Evolutionary conservation across 2,329 filamentous ascomycete genomes (phyloP).

Genomic region (Teratosphaeria pseudoeucalypti): DNA sequence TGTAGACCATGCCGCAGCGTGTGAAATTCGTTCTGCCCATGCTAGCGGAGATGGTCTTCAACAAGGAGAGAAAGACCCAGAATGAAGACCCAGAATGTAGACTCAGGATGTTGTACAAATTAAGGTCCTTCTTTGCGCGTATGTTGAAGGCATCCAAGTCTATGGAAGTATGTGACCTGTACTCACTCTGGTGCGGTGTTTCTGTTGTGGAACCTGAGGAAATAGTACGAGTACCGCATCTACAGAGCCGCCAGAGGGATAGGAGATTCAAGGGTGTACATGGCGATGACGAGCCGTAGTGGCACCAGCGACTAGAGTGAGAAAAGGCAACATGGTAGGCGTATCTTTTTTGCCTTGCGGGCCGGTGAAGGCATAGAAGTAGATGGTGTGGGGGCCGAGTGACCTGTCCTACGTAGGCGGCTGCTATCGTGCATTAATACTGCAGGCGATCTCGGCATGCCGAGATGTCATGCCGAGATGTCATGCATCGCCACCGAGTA

Average conservation of each 20-base stretch:
- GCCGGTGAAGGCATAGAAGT: background rate
- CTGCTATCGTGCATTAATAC: background rate
- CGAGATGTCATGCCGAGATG: background rate
- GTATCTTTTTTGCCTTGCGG: background rate
- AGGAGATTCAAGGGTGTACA: background rate
- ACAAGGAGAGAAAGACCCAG: background rate
- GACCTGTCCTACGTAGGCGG: background rate
- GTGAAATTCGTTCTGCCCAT: constrained; percentile 2
- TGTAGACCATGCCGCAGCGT: background rate
- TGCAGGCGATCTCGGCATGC: no score
- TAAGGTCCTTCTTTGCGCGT: background rate
- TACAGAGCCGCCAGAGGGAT: background rate
- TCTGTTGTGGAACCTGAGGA: background rate
- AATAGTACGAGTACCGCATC: background rate
- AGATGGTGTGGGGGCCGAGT: background rate
- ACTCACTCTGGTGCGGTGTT: background rate
- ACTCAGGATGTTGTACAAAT: background rate
- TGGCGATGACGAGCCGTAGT: background rate
- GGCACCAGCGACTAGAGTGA: background rate
- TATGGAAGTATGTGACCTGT: background rate
- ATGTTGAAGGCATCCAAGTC: background rate
- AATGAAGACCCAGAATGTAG: no score
- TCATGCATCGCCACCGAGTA: background rate
- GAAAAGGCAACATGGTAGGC: background rate
- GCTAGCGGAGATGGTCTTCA: no score